Conservation (phyloP, 1,139 yeast genomes). For the Blastobotrys indianensis region DNA sequence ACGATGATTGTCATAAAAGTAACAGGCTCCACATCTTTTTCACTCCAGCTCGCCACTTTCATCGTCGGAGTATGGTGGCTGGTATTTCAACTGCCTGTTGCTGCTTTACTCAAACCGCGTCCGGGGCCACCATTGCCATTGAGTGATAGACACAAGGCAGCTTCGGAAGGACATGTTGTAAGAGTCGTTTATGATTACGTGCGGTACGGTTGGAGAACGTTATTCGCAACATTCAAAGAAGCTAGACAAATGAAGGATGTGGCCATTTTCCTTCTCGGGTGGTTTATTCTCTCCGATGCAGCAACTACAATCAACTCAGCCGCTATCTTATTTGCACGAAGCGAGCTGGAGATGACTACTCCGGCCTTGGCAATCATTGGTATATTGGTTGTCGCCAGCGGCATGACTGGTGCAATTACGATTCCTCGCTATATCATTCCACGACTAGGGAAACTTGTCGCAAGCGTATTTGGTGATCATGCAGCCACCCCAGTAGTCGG, state of each 20-base stretch:
- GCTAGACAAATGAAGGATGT: constrained; percentile 56
- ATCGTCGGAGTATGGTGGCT: constrained; percentile 70
- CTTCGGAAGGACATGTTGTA: not conserved
- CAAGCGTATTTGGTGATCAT: constrained; percentile 19
- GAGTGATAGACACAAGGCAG: constrained; percentile 8
- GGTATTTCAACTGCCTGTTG: constrained; percentile 54
- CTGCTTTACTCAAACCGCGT: constrained; percentile 40
- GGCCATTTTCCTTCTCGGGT: constrained; percentile 51
- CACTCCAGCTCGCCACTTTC: constrained; percentile 51
- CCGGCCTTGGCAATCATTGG: constrained; percentile 56
- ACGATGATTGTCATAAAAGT: constrained; percentile 47
- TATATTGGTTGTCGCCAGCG: constrained; percentile 54
- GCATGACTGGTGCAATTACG: constrained; percentile 54
- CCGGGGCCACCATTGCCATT: constrained; percentile 34
- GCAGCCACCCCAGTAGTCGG: constrained; percentile 39
- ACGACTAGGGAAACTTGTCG: constrained; percentile 30
- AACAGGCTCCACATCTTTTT: constrained; percentile 39
- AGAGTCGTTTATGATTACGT: constrained; percentile 25
- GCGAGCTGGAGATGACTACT: constrained; percentile 59
- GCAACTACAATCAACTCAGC: constrained; percentile 69
- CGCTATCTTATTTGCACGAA: constrained; percentile 62
- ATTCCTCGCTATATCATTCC: constrained; percentile 47
- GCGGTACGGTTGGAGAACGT: constrained; percentile 53
- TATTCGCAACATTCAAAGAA: constrained; percentile 47
- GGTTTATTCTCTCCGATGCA: constrained; percentile 68